phyloP scores from a whole-genome alignment of 306 rosid species.

The Mimosa bimucronata region DNA sequence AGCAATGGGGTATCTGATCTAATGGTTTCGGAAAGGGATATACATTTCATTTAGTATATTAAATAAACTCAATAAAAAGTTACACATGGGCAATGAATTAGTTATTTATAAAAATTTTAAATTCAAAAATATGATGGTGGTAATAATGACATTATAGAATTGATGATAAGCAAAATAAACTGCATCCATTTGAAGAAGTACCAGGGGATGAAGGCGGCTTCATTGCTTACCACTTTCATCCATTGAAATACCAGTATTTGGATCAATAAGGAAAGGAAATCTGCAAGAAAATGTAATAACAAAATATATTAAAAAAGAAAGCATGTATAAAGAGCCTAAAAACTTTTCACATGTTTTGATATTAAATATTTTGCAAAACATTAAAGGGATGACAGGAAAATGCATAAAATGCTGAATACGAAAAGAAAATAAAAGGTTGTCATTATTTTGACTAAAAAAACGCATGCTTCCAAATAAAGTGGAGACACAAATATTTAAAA shows the following conservation, averaged over 20 bases:
- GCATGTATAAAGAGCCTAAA: not conserved
- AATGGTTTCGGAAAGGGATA: conserved; percentile 4
- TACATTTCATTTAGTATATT: conserved; percentile 4
- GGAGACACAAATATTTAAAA: not conserved
- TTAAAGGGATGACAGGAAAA: not conserved
- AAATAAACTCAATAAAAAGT: not conserved
- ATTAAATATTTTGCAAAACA: conserved; percentile 19
- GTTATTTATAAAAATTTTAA: conserved; percentile 10
- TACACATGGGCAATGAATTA: not conserved
- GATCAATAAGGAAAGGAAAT: conserved; percentile 90
- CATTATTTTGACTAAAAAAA: not conserved
- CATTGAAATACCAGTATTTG: conserved; percentile 61
- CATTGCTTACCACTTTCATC: conserved; percentile 83
- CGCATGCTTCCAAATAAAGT: not conserved
- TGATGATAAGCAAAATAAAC: conserved; percentile 26
- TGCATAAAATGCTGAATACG: not conserved
- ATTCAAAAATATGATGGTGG: not conserved
- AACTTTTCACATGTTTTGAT: conserved; percentile 6
- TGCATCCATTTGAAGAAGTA: conserved; percentile 24
- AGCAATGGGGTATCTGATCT: conserved; percentile 5
- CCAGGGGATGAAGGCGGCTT: conserved; percentile 10
- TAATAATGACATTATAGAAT: not conserved
- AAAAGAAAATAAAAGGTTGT: not conserved
- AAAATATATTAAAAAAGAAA: conserved; percentile 6
- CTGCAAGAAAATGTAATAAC: conserved; percentile 51